A percentile compares a stretch with the other conserved stretches of the same genome.
phyloP scores from a whole-genome alignment of 78 protist species.

The Tieghemostelium lacteum region DNA sequence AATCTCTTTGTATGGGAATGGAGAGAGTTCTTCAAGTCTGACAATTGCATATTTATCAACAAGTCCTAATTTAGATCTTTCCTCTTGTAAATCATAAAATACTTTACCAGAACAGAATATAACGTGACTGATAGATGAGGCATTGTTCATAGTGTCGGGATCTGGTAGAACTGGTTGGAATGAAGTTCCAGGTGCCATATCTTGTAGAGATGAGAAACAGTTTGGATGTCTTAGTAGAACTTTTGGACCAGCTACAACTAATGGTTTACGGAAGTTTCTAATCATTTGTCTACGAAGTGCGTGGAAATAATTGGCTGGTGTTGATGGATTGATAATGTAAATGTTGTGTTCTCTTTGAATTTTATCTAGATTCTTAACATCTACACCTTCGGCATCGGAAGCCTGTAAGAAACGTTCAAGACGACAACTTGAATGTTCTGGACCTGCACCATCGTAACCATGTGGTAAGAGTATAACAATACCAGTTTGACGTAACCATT shows the following conservation, averaged over 20 bases:
- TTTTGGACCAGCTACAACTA: constrained; percentile 93
- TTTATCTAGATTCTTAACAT: not conserved
- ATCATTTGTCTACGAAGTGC: constrained; percentile 93
- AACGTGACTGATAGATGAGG: constrained; percentile 63
- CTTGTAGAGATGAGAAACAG: constrained; percentile 68
- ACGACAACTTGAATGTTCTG: constrained; percentile 95
- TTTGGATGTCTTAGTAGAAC: constrained; percentile 87
- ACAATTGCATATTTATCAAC: constrained; percentile 69
- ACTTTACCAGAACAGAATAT: constrained; percentile 92
- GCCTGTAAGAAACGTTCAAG: constrained; percentile 94
- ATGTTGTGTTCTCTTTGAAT: constrained; percentile 52
- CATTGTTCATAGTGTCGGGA: constrained; percentile 34
- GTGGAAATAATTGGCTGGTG: constrained; percentile 98
- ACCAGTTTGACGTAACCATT: constrained; percentile 87
- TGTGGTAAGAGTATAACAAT: constrained; percentile 91
- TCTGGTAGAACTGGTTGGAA: constrained; percentile 87
- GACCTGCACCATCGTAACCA: constrained; percentile 96
- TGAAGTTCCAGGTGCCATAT: constrained; percentile 83
- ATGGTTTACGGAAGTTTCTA: constrained; percentile 94
- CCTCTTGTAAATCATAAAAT: constrained; percentile 83
- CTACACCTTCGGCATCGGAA: constrained; percentile 71
- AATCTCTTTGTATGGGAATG: constrained; percentile 90
- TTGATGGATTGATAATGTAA: constrained; percentile 88
- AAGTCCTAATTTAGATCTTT: constrained; percentile 35
- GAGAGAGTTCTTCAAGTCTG: constrained; percentile 88